Percentiles rank a stretch among this genome's conserved stretches.
Evolutionary conservation across 2,329 filamentous ascomycete species (phyloP).

Genomic region (Cucurbitaria berberidis): DNA sequence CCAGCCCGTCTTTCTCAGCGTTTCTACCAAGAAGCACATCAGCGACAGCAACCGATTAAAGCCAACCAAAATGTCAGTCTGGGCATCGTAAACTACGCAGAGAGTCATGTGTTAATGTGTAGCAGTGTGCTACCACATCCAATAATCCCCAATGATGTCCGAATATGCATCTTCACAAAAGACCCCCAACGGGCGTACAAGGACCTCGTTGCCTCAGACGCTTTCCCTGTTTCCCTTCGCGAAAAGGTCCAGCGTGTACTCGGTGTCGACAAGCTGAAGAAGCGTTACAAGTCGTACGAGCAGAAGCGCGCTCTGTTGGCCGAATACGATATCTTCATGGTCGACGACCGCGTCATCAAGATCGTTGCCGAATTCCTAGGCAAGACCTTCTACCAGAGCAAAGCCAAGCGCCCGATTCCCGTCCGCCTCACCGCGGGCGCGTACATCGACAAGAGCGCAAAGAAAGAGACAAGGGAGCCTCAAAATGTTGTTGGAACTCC

Average conservation of each 20-base stretch:
- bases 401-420: constrained; percentile 84
- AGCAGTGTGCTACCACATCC: constrained; percentile 71
- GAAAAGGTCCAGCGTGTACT: constrained; percentile 67
- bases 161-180: constrained; percentile 86
- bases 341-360: constrained; percentile 81
- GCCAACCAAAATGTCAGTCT: constrained; percentile 73
- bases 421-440: constrained; percentile 71
- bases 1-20: constrained; percentile 64
- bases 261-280: constrained; percentile 82
- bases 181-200: constrained; percentile 87
- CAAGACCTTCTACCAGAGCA: constrained; percentile 89
- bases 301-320: constrained; percentile 75
- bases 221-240: constrained; percentile 58
- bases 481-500: constrained; percentile 60
- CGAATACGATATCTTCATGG: constrained; percentile 93
- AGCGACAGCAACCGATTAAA: constrained; percentile 79
- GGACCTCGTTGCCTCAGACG: constrained; percentile 77
- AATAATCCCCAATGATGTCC: constrained; percentile 69
- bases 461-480: constrained; percentile 40
- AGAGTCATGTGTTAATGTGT: constrained; percentile 13
- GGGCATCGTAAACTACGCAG: neutral
- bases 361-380: constrained; percentile 78
- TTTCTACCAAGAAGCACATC: constrained; percentile 71
- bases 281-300: constrained; percentile 90
- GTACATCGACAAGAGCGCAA: constrained; percentile 63